Conservation (phyloP, 352 stramenopile genomes). For the Globisporangium okanoganense region DNA sequence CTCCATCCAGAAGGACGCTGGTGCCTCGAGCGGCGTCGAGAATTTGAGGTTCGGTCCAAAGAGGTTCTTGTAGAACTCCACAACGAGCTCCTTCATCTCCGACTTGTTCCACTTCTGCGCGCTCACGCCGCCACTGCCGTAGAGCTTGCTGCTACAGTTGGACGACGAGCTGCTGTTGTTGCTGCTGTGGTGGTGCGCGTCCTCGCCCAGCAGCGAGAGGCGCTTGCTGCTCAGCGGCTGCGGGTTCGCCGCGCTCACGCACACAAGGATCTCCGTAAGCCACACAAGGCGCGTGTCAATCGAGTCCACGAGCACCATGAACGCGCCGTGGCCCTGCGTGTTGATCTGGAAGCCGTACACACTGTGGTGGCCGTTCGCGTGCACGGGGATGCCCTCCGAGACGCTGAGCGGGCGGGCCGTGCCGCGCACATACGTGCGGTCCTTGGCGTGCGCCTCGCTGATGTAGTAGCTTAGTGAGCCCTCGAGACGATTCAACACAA, state of each 20-base stretch:
- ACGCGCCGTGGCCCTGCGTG: conserved; percentile 78
- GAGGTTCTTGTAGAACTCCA: conserved; percentile 78
- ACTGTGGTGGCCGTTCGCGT: conserved; percentile 57
- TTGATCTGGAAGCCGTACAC: conserved; percentile 87
- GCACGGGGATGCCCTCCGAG: conserved; percentile 73
- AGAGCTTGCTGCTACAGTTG: conserved; percentile 12
- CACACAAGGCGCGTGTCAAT: conserved; percentile 79
- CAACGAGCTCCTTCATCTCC: conserved; percentile 73
- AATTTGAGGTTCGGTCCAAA: conserved; percentile 79
- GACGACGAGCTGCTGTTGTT: conserved; percentile 14
- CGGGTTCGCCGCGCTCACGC: conserved; percentile 46
- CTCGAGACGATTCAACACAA: conserved; percentile 72
- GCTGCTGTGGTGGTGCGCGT: conserved; percentile 18
- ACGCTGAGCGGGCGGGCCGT: conserved; percentile 74
- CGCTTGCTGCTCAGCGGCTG: conserved; percentile 41
- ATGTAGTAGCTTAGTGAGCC: conserved; percentile 84
- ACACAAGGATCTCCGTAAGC: conserved; percentile 75
- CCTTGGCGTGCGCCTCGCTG: conserved; percentile 78
- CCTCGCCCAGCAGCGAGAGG: conserved; percentile 49
- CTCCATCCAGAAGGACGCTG: conserved; percentile 82
- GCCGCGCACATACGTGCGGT: conserved; percentile 82
- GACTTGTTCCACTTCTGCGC: conserved; percentile 53
- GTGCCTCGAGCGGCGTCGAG: conserved; percentile 68
- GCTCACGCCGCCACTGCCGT: conserved; percentile 15
- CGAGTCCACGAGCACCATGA: conserved; percentile 84